Evolutionary conservation across 768 basidiomycete genomes (phyloP).

Genomic region (Serendipita vermifera): DNA sequence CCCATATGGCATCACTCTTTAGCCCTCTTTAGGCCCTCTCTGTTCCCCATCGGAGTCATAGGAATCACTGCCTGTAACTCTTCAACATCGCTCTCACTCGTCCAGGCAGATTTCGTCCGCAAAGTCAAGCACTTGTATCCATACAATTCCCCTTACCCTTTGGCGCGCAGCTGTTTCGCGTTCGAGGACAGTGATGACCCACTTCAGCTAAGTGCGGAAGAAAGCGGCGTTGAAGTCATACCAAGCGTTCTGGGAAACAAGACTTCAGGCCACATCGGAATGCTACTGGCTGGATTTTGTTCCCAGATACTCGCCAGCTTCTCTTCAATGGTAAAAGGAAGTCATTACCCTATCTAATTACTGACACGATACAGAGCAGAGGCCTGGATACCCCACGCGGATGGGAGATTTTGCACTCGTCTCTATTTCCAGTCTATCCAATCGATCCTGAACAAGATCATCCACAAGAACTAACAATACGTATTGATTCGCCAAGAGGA

Average conservation of each 20-base stretch:
- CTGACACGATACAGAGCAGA: constrained; percentile 39
- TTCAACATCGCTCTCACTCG: constrained; percentile 37
- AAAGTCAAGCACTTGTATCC: constrained; percentile 55
- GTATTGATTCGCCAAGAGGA: constrained; percentile 35
- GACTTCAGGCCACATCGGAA: constrained; percentile 65
- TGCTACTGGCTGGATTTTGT: constrained; percentile 77
- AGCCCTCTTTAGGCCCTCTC: constrained; percentile 61
- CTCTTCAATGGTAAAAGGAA: constrained; percentile 55
- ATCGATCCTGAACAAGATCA: constrained; percentile 46
- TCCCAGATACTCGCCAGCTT: constrained; percentile 79
- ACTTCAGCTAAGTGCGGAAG: constrained; percentile 22
- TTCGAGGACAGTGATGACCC: constrained; percentile 61
- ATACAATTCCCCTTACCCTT: constrained; percentile 51
- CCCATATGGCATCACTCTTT: constrained; percentile 54
- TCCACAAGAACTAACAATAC: constrained; percentile 36
- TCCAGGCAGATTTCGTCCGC: constrained; percentile 54
- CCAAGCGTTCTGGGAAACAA: constrained; percentile 81
- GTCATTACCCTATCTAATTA: background rate
- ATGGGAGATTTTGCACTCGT: constrained; percentile 70
- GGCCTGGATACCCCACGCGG: constrained; percentile 71
- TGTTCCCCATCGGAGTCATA: constrained; percentile 77
- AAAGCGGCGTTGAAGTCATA: constrained; percentile 50
- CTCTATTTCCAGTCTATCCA: constrained; percentile 50
- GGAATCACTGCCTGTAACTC: constrained; percentile 66
- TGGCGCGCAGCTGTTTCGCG: constrained; percentile 71